Evolutionary conservation across 805 yeast species (phyloP), one percentile per base, ranked within the genome.

Genomic region (Jamesozyma hellenica): DNA sequence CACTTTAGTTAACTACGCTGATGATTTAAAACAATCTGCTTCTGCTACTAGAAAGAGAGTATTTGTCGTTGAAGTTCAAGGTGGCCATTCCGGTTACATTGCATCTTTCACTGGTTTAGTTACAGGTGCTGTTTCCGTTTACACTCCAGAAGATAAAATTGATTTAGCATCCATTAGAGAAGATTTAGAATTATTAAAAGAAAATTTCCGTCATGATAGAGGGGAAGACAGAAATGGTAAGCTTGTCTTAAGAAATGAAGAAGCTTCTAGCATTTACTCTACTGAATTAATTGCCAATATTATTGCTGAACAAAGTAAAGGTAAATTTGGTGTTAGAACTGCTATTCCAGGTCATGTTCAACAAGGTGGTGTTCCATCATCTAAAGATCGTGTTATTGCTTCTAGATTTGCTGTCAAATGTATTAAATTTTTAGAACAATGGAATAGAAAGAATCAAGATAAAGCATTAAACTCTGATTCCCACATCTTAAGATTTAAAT

Each of bases 291-390:
- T 92, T 52, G 86, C 95, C 13, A 79, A 83, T 45, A 84, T 92
- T 42, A 80, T 90, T 52, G 77, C 78, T 44, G 82, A 82, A 55
- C 88, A 85, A 53, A 79, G 87, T 28, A 63, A 72, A 29, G 84
- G 82, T 35, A 71, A 70, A 48, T 92, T 84, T 58, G 96, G 88
- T 53, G 82, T 92, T 14, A 80, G 94, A 60, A 87, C 95, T 4
- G 97, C 97, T 13, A 77, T 88, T 44, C 98, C 98, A 21, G 98
- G 98, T 25, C 97, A 90, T 58, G 92, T 90, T 42, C 98, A 92
- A 70, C 98, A 92, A 66, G 98, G 98, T 60, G 92, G 88, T 44
- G 74, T 77, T 39, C 98, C 98, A 37, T 80, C 95, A 7, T 86
- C 97, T 6, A 82, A 88, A 68, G 98, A 92, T 60, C 77, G 97